These are phyloP conservation scores for Melampsora occidentalis DNA, from an alignment of 1,284 basidiomycete genomes.

Conservation along the genomic window DNA sequence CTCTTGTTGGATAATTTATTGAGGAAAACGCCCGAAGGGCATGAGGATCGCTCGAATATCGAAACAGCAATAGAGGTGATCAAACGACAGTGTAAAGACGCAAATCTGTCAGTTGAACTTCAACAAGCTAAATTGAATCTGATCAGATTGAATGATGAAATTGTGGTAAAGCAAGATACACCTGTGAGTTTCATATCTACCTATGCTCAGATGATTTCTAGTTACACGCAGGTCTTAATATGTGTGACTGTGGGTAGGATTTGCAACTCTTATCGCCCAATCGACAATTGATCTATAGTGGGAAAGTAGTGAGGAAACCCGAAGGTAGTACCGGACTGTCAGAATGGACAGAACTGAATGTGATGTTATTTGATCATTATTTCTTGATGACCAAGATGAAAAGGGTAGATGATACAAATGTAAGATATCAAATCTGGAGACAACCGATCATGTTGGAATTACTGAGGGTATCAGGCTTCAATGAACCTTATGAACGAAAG, in stretches of 20 bases:
- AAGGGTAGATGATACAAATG: slow-evolving; percentile 9
- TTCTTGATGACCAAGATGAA: slow-evolving; percentile 56
- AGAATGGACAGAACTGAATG: slow-evolving; percentile 79
- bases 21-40: slow-evolving; percentile 70
- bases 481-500: slow-evolving; percentile 30
- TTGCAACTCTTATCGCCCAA: slow-evolving; percentile 39
- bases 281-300: slow-evolving; percentile 61
- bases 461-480: slow-evolving; percentile 21
- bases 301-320: slow-evolving; percentile 75
- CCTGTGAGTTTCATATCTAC: slow-evolving; percentile 20
- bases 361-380: slow-evolving; percentile 89
- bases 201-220: background rate
- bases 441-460: slow-evolving; percentile 34
- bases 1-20: slow-evolving; percentile 80
- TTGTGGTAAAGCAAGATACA: slow-evolving; percentile 29
- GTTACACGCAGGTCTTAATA: background rate
- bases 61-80: slow-evolving; percentile 81
- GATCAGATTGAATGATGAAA: slow-evolving; percentile 22
- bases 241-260: slow-evolving; percentile 8
- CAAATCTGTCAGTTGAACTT: slow-evolving; percentile 27
- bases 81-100: slow-evolving; percentile 63
- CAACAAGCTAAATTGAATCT: slow-evolving; percentile 35
- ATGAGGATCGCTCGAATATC: slow-evolving; percentile 74
- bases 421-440: slow-evolving; percentile 20
- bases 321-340: slow-evolving; percentile 60